Base-by-base conservation (phyloP, 768 basidiomycete species). In the Agaricus subrufescens region DNA sequence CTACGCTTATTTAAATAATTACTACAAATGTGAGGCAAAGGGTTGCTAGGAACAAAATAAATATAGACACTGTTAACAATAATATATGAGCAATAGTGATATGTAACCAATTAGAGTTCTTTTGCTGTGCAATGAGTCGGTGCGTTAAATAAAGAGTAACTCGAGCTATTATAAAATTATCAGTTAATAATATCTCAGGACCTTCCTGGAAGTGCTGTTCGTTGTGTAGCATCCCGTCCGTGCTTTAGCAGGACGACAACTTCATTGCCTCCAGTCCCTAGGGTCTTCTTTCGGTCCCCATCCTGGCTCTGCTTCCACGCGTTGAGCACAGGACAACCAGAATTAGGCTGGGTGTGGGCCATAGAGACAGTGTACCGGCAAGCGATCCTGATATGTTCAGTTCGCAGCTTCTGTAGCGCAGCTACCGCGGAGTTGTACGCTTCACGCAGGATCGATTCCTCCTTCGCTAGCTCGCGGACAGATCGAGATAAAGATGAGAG, bases 181-280 rank as follows among this genome's bases (percentile, higher is more conserved):
- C 15, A 10, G 30, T 27, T 25, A 25, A n/a, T 46, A 25, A 14
- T 49, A n/a, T 39, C 34, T 50, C 42, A 48, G 12, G 31, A 31
- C 42, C 55, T 47, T 19, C 55, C 55, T 4, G 55, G 55, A 34
- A 56, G 55, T 7, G 49, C 48, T 34, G 55, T 56, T 15, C 43
- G 55, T 12, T 72, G 65, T 5, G 96, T 98, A 30, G 94, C 90
- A 62, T 97, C 95, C 56, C 96, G 81, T 11, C 91, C 91, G 19
- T 89, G 85, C 71, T 97, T 98, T 57, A 99, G 76, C 46, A 97
- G 82, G 10, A 81, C 70, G 11, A 91, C 83, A 23, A 98, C 73
- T 39, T 87, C 84, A 59, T 87, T 97, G 2, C 96, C 96, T 30
- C 96, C 96, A 0, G 96, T 98, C 2, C 96, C 96, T 40, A 84